Conservation (phyloP, 495 filamentous ascomycete genomes). For the Lentithecium fluviatile region DNA sequence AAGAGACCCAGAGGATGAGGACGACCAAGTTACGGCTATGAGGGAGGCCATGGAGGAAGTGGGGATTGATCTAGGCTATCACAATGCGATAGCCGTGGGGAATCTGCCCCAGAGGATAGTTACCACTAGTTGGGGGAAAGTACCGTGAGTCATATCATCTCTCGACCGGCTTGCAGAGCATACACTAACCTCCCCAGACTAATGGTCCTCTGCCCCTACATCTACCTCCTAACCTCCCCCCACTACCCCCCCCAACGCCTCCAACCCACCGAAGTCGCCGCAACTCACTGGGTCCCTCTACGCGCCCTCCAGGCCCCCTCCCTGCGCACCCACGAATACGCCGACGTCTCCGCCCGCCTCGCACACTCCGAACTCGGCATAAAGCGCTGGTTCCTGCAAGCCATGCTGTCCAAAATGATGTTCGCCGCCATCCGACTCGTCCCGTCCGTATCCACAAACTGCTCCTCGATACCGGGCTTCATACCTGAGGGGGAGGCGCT, state of each 20-base stretch:
- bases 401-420: constrained; percentile 65
- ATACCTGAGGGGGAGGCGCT: constrained; percentile 30
- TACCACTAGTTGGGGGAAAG: constrained; percentile 68
- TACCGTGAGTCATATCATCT: constrained; percentile 61
- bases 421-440: constrained; percentile 66
- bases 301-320: constrained; percentile 62
- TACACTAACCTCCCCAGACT: constrained; percentile 48
- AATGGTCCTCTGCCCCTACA: constrained; percentile 76
- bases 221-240: constrained; percentile 63
- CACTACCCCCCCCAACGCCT: constrained; percentile 59
- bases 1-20: constrained; percentile 64
- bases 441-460: constrained; percentile 63
- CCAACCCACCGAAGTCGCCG: constrained; percentile 71
- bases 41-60: constrained; percentile 73
- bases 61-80: constrained; percentile 60
- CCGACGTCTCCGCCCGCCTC: constrained; percentile 66
- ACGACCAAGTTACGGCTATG: constrained; percentile 64
- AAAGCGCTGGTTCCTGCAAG: constrained; percentile 52
- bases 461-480: constrained; percentile 51
- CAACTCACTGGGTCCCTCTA: constrained; percentile 75
- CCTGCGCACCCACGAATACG: constrained; percentile 61
- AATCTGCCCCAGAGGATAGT: constrained; percentile 72
- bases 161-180: background rate
- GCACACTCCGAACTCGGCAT: constrained; percentile 53
- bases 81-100: constrained; percentile 58